These are phyloP conservation scores for Phytophthora gonapodyides DNA, from an alignment of 352 stramenopile species.

Conservation along the genomic window DNA sequence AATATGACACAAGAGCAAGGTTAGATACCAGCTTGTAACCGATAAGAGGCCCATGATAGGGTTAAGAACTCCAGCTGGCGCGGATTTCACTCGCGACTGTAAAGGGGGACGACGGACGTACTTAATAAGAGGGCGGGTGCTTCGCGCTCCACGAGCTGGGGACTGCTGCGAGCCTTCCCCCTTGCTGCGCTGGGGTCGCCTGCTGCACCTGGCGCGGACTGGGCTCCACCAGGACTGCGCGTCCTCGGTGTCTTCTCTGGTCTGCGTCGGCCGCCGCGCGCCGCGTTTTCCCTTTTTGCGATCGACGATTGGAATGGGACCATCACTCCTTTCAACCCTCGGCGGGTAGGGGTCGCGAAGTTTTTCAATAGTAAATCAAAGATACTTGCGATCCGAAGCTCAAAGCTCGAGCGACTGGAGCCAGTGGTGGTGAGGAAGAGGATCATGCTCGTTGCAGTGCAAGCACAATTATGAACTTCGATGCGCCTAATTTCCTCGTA, in stretches of 20 bases:
- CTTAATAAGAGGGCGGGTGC: conserved; percentile 17
- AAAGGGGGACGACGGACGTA: conserved; percentile 7
- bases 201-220: conserved; percentile 21
- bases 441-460: too few species aligned
- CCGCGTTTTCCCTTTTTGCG: conserved; percentile 39
- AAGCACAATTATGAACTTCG: too few species aligned
- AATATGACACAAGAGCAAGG: conserved; percentile 9
- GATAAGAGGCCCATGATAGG: not conserved
- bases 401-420: conserved; percentile 2
- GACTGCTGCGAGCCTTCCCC: conserved; percentile 3
- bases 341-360: conserved; percentile 17
- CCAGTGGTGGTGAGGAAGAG: conserved; percentile 2
- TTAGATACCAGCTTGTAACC: conserved; percentile 13
- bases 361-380: conserved; percentile 24
- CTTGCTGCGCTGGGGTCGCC: conserved; percentile 12
- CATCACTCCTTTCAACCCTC: conserved; percentile 30
- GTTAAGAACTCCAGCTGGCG: conserved; percentile 13
- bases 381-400: conserved; percentile 11
- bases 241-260: conserved; percentile 34
- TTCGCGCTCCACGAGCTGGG: conserved; percentile 15
- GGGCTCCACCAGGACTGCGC: conserved; percentile 28
- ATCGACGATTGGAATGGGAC: conserved; percentile 40
- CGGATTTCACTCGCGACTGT: conserved; percentile 9
- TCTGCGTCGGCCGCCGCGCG: conserved; percentile 30
- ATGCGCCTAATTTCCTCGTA: too few species aligned